Evolutionary conservation across 768 basidiomycete species (phyloP).

Genomic region (Rossbeevera mucosa): DNA sequence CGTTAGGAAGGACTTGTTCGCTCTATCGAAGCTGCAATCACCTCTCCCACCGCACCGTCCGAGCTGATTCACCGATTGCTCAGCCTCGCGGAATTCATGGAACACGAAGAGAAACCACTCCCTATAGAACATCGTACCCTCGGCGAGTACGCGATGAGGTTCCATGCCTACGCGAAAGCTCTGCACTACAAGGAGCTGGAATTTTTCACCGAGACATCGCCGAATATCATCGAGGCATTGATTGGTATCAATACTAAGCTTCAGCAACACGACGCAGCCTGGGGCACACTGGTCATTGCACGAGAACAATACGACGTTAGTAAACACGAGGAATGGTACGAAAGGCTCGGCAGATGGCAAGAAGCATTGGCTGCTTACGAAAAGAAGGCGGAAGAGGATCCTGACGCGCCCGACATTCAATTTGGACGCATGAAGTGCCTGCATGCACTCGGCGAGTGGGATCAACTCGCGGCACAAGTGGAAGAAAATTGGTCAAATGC

Average conservation of each 20-base stretch:
- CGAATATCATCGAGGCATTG: constrained; percentile 86
- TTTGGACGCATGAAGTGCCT: constrained; percentile 93
- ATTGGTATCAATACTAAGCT: constrained; percentile 96
- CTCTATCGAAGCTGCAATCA: constrained; percentile 82
- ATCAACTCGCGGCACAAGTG: constrained; percentile 78
- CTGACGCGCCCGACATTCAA: constrained; percentile 68
- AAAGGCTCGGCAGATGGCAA: constrained; percentile 93
- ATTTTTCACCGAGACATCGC: constrained; percentile 88
- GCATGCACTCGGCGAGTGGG: constrained; percentile 98
- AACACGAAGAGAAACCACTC: constrained; percentile 93
- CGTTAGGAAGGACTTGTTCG: constrained; percentile 88
- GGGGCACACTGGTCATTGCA: constrained; percentile 91
- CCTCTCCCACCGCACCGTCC: constrained; percentile 68
- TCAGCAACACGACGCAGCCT: constrained; percentile 96
- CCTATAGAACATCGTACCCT: constrained; percentile 92
- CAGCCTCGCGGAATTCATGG: constrained; percentile 97
- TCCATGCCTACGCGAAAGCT: constrained; percentile 94
- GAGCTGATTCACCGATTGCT: constrained; percentile 89
- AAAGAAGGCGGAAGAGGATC: constrained; percentile 69
- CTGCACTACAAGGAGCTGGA: constrained; percentile 98
- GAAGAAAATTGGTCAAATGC: constrained; percentile 85
- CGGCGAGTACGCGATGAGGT: constrained; percentile 90
- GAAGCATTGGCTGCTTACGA: constrained; percentile 87
- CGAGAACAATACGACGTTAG: constrained; percentile 85
- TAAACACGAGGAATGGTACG: constrained; percentile 98